Conservation (phyloP, 1,139 yeast genomes). For the Taiozyma sp. region DNA sequence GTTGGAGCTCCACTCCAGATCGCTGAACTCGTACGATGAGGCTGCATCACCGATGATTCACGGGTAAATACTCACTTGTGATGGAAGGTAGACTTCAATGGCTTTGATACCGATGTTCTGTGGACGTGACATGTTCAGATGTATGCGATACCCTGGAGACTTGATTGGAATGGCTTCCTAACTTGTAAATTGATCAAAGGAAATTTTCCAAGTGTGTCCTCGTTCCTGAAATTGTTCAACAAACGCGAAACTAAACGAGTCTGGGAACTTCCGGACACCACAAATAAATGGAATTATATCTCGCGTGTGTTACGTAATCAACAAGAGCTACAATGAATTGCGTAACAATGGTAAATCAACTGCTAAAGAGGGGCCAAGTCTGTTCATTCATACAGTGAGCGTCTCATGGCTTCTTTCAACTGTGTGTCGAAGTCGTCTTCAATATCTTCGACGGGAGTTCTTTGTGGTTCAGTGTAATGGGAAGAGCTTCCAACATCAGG, state of each 20-base stretch:
- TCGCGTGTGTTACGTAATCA: background rate
- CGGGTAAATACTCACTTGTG: slow-evolving; percentile 37
- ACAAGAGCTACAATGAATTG: background rate
- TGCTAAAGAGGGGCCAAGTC: background rate
- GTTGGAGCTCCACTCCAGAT: background rate
- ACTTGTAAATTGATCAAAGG: background rate
- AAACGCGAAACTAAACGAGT: background rate
- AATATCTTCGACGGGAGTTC: background rate
- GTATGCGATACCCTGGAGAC: background rate
- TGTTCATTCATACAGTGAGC: slow-evolving; percentile 14
- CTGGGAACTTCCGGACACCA: background rate
- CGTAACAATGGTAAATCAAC: background rate
- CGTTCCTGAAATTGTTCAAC: background rate
- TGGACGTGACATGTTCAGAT: slow-evolving; percentile 33
- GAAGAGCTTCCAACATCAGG: background rate
- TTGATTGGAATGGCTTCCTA: background rate
- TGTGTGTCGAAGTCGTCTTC: slow-evolving; percentile 16
- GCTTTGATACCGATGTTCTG: slow-evolving; percentile 95
- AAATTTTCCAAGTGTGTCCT: background rate
- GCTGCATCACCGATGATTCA: background rate
- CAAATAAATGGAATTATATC: background rate
- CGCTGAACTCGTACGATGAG: background rate
- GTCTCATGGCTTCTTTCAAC: slow-evolving; percentile 19
- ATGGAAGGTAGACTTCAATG: slow-evolving; percentile 87
- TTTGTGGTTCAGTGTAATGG: background rate